phyloP scores from a whole-genome alignment of 352 stramenopile species.

The Blastocystis hominis region DNA sequence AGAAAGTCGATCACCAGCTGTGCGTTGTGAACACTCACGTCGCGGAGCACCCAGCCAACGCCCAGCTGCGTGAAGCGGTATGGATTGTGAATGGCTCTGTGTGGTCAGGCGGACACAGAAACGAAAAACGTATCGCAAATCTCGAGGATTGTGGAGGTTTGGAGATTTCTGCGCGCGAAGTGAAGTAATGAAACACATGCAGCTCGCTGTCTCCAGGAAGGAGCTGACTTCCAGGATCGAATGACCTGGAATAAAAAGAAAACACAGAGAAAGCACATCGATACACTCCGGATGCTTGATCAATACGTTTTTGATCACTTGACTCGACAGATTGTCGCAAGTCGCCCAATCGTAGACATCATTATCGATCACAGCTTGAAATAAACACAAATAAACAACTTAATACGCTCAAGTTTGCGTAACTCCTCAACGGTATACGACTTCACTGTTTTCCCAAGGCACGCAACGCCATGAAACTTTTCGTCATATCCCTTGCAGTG shows the following conservation, averaged over 20 bases:
- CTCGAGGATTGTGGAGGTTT: neutral
- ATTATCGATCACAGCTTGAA: neutral
- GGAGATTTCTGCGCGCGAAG: neutral
- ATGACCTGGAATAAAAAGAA: neutral
- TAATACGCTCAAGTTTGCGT: neutral
- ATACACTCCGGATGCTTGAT: neutral
- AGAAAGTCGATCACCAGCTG: conserved; percentile 17
- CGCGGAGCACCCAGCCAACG: conserved; percentile 25
- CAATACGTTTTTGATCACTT: conserved; percentile 1
- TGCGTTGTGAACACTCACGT: neutral
- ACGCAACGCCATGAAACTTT: conserved; percentile 34
- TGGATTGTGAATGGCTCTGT: neutral
- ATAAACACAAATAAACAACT: neutral
- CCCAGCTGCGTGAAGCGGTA: conserved; percentile 48
- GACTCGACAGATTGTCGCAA: conserved; percentile 17
- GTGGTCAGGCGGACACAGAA: too few species aligned
- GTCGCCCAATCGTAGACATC: conserved; percentile 43
- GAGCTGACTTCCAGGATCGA: neutral
- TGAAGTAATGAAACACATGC: conserved; percentile 37
- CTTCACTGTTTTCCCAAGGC: neutral
- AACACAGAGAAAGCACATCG: neutral
- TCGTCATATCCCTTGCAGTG: neutral
- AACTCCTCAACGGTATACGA: neutral
- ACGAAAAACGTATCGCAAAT: conserved; percentile 5
- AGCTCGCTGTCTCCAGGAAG: conserved; percentile 33